Conservation (phyloP, 352 stramenopile species). For the Thalassiosira livingstoniorum region DNA sequence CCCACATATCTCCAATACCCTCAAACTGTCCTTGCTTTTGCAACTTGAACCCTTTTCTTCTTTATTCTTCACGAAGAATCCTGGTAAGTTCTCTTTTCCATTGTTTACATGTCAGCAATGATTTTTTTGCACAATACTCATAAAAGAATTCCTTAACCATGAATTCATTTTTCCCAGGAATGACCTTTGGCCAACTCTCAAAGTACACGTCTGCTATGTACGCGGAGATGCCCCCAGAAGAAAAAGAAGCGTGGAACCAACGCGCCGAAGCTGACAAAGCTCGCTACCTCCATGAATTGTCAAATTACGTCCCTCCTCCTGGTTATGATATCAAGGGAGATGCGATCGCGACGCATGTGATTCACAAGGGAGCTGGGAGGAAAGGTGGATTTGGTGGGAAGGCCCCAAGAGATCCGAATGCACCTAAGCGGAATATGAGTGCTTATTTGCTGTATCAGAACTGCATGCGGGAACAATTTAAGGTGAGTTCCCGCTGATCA, state of each 20-base stretch:
- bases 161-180: slow-evolving; percentile 91
- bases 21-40: neutral
- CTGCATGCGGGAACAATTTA: slow-evolving; percentile 43
- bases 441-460: slow-evolving; percentile 55
- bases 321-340: slow-evolving; percentile 82
- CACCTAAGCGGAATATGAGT: slow-evolving; percentile 88
- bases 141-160: slow-evolving; percentile 63
- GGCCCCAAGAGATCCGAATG: slow-evolving; percentile 86
- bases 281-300: slow-evolving; percentile 76
- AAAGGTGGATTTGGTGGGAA: slow-evolving; percentile 11
- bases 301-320: slow-evolving; percentile 53
- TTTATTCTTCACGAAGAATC: neutral
- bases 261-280: slow-evolving; percentile 71
- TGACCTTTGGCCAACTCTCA: slow-evolving; percentile 89
- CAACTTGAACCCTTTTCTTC: neutral
- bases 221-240: slow-evolving; percentile 65
- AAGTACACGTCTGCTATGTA: slow-evolving; percentile 87
- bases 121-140: slow-evolving; percentile 3
- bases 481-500: neutral
- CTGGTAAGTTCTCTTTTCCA: neutral
- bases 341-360: slow-evolving; percentile 62
- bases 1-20: neutral
- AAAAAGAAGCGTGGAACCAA: slow-evolving; percentile 77
- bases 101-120: slow-evolving; percentile 2
- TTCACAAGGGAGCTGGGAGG: slow-evolving; percentile 9